phyloP scores from a whole-genome alignment of 225 moss, liverwort and hornwort genomes.

The Rhytidiadelphus loreus region DNA sequence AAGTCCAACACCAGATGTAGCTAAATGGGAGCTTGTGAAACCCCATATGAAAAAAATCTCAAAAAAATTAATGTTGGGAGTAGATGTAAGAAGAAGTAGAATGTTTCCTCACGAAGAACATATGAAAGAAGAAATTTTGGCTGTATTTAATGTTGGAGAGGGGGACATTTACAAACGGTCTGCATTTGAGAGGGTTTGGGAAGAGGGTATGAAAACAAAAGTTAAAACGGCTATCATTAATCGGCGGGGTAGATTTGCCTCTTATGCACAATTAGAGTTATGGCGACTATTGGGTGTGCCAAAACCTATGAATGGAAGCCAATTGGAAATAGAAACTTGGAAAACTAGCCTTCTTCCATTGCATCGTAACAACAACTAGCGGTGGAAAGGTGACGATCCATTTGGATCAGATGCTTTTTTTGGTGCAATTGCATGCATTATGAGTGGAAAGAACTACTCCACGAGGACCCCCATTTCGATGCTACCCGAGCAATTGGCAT shows the following conservation, averaged over 20 bases:
- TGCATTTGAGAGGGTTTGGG: background rate
- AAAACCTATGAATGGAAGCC: background rate
- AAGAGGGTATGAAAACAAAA: background rate
- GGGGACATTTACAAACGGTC: background rate
- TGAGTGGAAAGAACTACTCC: background rate
- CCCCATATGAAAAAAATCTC: background rate
- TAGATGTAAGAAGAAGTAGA: background rate
- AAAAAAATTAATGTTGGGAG: background rate
- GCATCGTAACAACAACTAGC: background rate
- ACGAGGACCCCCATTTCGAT: background rate
- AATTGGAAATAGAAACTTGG: background rate
- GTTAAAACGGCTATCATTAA: background rate
- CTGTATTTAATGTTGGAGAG: background rate
- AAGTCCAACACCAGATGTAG: background rate
- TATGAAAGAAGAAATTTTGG: background rate
- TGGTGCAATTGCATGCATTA: background rate
- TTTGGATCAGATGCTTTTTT: no score
- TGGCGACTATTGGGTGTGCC: background rate
- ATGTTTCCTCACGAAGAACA: background rate
- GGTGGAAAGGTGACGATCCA: background rate
- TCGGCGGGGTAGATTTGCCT: background rate
- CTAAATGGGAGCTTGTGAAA: background rate
- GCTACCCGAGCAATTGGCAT: background rate
- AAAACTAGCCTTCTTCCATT: background rate
- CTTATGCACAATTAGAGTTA: background rate